Evolutionary conservation across 805 yeast genomes (phyloP), one percentile per base, ranked within the genome.

Genomic region (Barnettozyma populi): DNA sequence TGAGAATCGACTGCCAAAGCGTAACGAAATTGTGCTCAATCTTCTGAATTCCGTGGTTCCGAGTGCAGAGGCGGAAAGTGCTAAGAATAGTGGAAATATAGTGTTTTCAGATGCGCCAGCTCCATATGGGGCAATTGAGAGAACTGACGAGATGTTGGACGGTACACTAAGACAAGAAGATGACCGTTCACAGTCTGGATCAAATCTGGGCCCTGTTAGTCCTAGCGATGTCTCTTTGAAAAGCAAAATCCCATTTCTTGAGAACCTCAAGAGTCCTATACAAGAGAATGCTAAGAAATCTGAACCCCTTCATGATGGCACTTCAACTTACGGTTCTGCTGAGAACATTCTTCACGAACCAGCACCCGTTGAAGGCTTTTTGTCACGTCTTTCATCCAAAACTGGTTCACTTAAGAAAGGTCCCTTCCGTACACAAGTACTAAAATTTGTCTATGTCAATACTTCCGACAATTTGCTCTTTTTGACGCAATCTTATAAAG

Each of bases 321-420:
- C 32, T 13, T 16, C 32, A 29, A 35, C 6, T 8, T 2, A 2
- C 23, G 18, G 37, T 11, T 2, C 37, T 18, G 13, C 16, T 5
- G 7, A 35, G 5, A 20, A 2, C 23, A 39, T 39, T 16, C 31
- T 39, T 18, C 43, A 53, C 1, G 95, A 85, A 59, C 97, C 97
- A 0, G 45, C 67, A 0, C 82, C 96, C 0, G 63, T 89, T 9
- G 98, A 92, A 66, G 98, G 98, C 0, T 90, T 86, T 60, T 62
- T 90, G 19, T 67, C 78, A 3, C 72, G 82, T 43, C 60, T 84
- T 27, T 73, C 82, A 0, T 72, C 78, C 39, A 70, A 75, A 48
- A 59, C 63, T 6, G 88, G 88, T 0, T 56, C 52, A 57, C 63
- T 54, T 50, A 64, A 59, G 49, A 64, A 45, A 13, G 53, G 60